Base-by-base conservation (phyloP, 179 eudicot species). In the Heliamphora pulchella region DNA sequence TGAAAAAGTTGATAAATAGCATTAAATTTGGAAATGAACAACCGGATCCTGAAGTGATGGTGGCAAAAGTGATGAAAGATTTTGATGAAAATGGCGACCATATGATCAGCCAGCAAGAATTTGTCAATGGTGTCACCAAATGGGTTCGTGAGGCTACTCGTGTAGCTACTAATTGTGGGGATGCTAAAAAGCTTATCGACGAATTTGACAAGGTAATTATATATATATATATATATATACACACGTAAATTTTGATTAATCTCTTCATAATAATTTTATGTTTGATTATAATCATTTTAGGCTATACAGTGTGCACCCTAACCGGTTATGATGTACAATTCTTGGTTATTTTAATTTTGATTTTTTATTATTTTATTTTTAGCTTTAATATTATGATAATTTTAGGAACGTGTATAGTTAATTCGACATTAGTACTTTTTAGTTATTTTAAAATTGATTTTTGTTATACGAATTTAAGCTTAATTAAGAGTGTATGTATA, bases 101-200 rank as follows among this genome's bases (percentile, higher is more conserved):
- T 15, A 15, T 46, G 74, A 84, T 84, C 43, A 74, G 65, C 59
- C 61, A 81, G 43, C 57, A 71, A 84, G 86, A 84, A 68, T 84
- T 84, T 71, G 43, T 74, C 17, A 44, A 53, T 44, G 84, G 82
- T 14, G 5, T 84, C 43, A 9, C 13, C 3, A 71, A 64, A 69
- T 72, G 71, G 77, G 48, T 81, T 67, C 7, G 69, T 3, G 62
- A 75, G 64, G 84, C 82, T 51, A 3, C 58, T 14, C 8, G 7
- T 7, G 43, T 79, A 10, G 53, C n/a, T n/a, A n/a, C 72, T 57
- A 57, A 17, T 17, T 54, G 39, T 43, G 70, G 57, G 2, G 80
- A 84, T 67, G 11, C 1, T 1, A 68, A 74, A 4, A 81, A 55
- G 41, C n/a, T 51, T 8, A 61, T 84, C 1, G 82, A 84, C 7